These are phyloP conservation scores for Lecanicillium sp. DNA, from an alignment of 2,329 filamentous ascomycete genomes.

Conservation along the genomic window DNA sequence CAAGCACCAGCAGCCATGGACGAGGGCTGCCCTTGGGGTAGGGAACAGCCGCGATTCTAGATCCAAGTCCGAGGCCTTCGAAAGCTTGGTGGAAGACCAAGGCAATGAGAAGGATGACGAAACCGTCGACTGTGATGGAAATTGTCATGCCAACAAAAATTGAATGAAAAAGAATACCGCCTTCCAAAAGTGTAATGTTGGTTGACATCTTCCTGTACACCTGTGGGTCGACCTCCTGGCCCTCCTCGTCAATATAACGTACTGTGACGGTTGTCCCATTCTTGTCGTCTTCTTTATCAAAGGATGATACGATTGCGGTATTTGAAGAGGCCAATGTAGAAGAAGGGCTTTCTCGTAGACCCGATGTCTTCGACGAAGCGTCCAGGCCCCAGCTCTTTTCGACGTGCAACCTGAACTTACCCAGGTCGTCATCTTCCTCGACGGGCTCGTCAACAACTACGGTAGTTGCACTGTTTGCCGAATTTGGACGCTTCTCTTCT, in stretches of 20 bases:
- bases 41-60: constrained; percentile 60
- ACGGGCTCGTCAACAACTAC: constrained; percentile 14
- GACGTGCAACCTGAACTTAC: background rate
- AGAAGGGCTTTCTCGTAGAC: too few relatives aligned
- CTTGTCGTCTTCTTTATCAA: background rate
- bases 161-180: constrained; percentile 72
- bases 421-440: constrained; percentile 27
- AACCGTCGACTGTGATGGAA: constrained; percentile 60
- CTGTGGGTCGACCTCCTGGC: constrained; percentile 33
- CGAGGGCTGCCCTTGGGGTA: constrained; percentile 48
- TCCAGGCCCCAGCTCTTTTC: background rate
- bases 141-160: constrained; percentile 70
- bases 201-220: constrained; percentile 56
- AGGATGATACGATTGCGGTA: too few relatives aligned
- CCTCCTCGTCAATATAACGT: constrained; percentile 35
- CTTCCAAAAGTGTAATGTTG: constrained; percentile 68
- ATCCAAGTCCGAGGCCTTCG: constrained; percentile 61
- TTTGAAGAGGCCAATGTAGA: too few relatives aligned
- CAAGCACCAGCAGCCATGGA: constrained; percentile 54
- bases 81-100: constrained; percentile 68
- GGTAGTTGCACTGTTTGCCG: constrained; percentile 22
- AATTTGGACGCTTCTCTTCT: background rate
- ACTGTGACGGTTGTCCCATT: constrained; percentile 17
- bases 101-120: constrained; percentile 58
- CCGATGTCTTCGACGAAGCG: background rate